Base-by-base conservation (phyloP, 495 filamentous ascomycete species). In the Parmelia sp. region DNA sequence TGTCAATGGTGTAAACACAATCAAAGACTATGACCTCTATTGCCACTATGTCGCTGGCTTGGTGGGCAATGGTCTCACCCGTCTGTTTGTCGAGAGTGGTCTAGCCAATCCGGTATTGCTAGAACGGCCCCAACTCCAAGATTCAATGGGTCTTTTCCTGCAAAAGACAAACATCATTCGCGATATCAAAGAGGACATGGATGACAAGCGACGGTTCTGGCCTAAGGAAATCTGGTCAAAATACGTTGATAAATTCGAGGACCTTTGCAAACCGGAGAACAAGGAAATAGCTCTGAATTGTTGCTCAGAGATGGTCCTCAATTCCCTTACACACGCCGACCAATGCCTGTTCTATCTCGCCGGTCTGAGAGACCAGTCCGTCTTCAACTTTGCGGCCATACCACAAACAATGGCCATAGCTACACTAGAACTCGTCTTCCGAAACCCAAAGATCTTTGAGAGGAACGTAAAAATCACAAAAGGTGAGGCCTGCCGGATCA, bases 371-470 rank as follows among this genome's bases (percentile, higher is more conserved):
- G 94, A 98, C 74, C 94, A 97, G 78, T 94, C 90, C 74, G 91
- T 96, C n/a, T 98, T 98, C 88, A 97, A 98, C 80, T 98, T 98
- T 74, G 90, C 90, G 51, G 93, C 95, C 51, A 98, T 98, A 69
- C 94, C 94, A n/a, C 94, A 98, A 76, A 79, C 87, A 65, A 98
- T 98, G 94, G 94, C 95, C 35, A 97, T 98, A 75, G 93, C 94
- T 4, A 97, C 93, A 1, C 74, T 97, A 47, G 79, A 96, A 62
- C 80, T 94, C 37, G 89, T 94, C 70, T 98, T 97, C 83, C 87
- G 90, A 70, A 98, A 98, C 72, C 90, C 90, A 40, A 81, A 82
- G 62, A 86, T 98, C 61, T 96, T 96, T 76, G 76, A 92, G 70
- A 85, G 82, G 60, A 91, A 96, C 68, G 79, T 98, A 78, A 98